Evolutionary conservation across 2,329 filamentous ascomycete genomes (phyloP), one percentile per base, ranked within the genome.

Genomic region (Stromatinia cepivora): DNA sequence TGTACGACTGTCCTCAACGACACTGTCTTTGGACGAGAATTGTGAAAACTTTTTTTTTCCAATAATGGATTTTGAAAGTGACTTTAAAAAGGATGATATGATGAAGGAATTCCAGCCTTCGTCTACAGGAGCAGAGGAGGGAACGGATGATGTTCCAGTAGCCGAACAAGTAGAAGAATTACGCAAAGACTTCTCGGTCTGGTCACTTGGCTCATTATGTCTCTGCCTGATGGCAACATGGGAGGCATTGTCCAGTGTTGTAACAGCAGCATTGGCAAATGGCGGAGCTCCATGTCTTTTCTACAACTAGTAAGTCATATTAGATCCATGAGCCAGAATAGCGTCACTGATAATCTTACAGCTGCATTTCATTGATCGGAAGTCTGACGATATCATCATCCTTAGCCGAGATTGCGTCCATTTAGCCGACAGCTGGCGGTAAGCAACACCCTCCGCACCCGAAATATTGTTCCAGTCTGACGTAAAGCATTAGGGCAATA

Each of bases 261-360:
- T 85, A 15, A 79, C 81, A 3, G 78, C 79, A 4, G 83, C 82
- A 1, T 71, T 84, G 42, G 78, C 78, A 2, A 82, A 79, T 56
- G 83, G 83, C 0, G 82, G 83, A 45, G 81, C 83, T 0, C 81
- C 81, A 1, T 83, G 81, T 70, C 73, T 83, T 0, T 82, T 84
- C 58, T 83, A 81, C 70, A 82, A 82, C 69, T 79, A 81, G 80
- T 81, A 77, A 71, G 73, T 72, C 31, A 36, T 36, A 36, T 20
- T 0, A 22, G 46, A 39, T 34, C 6, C 8, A 4, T 10, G 22
- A 13, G 20, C 8, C 8, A 63, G 45, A 25, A 17, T 10, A 50
- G 8, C 20, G 1, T 62, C 28, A 20, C 39, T 68, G 31, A 54
- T 3, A 31, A 4, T 46, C 7, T 3, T 52, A 25, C 22, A 83